Evolutionary conservation across 1,284 basidiomycete genomes (phyloP).

Genomic region (Fomes fomentarius): DNA sequence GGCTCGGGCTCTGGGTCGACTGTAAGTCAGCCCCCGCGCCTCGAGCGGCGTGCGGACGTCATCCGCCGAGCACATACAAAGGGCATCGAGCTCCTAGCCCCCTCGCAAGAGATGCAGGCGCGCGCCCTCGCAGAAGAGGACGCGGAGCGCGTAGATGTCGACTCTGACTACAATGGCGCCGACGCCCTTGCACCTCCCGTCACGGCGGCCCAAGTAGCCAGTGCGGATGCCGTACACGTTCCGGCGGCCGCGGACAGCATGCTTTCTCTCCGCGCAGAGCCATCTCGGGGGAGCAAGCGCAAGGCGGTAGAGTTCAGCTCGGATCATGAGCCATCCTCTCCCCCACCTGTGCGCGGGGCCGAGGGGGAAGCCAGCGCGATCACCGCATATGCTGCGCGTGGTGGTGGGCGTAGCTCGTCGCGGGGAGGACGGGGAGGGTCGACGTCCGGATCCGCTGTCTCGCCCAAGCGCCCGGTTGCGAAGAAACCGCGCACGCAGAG

Average conservation of each 20-base stretch:
- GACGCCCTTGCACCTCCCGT: neutral
- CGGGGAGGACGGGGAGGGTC: neutral
- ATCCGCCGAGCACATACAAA: slow-evolving; percentile 41
- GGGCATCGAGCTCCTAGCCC: slow-evolving; percentile 6
- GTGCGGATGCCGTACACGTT: too few relatives aligned
- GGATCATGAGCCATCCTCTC: slow-evolving; percentile 12
- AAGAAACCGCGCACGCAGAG: slow-evolving; percentile 1
- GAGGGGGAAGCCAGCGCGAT: neutral
- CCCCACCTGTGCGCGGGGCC: neutral
- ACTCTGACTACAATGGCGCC: slow-evolving; percentile 27
- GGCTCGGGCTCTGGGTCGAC: neutral
- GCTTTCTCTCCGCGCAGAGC: neutral
- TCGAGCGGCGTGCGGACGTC: slow-evolving; percentile 53
- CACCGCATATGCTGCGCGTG: neutral
- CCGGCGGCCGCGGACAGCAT: neutral
- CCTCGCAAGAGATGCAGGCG: slow-evolving; percentile 17
- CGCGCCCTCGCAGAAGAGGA: slow-evolving; percentile 4
- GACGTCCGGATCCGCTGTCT: too few relatives aligned
- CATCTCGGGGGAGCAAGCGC: slow-evolving; percentile 16
- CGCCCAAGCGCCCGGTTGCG: neutral
- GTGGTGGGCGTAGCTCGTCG: neutral
- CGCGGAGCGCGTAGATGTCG: slow-evolving; percentile 30
- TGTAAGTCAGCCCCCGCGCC: slow-evolving; percentile 30
- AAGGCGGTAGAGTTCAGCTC: slow-evolving; percentile 18
- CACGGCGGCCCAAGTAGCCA: neutral